Evolutionary conservation across 139 green algal genomes (phyloP).

Genomic region (Yamagishiella unicocca): DNA sequence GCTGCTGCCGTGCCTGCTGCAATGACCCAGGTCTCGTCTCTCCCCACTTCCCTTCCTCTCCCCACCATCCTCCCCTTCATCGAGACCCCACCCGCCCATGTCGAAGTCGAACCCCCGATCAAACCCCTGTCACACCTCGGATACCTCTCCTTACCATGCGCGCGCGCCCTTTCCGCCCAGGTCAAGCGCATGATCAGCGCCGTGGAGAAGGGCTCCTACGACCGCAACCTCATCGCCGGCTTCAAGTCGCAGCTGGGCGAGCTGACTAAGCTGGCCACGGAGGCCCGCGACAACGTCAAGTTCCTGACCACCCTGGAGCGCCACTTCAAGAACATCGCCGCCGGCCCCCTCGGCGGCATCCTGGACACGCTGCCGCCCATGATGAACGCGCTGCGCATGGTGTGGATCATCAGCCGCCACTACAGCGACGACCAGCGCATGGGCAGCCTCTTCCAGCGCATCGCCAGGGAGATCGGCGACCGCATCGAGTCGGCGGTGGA

Average conservation of each 20-base stretch:
- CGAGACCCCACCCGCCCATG: too few relatives aligned
- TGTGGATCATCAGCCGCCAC: constrained; percentile 94
- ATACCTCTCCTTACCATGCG: too few relatives aligned
- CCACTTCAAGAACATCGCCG: constrained; percentile 87
- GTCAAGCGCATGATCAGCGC: constrained; percentile 70
- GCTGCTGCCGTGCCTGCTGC: too few relatives aligned
- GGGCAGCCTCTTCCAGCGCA: constrained; percentile 89
- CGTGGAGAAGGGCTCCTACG: constrained; percentile 73
- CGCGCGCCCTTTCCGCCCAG: constrained; percentile 27
- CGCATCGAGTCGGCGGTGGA: constrained; percentile 78
- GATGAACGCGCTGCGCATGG: constrained; percentile 94
- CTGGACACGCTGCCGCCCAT: constrained; percentile 86
- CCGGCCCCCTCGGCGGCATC: constrained; percentile 73
- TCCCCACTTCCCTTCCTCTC: too few relatives aligned
- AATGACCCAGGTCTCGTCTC: too few relatives aligned
- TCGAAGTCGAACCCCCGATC: too few relatives aligned
- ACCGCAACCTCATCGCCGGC: constrained; percentile 78
- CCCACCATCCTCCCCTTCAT: too few relatives aligned
- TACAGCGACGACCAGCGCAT: constrained; percentile 91
- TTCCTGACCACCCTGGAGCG: constrained; percentile 94
- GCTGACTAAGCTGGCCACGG: constrained; percentile 80
- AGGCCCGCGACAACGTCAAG: constrained; percentile 94
- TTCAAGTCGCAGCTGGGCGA: constrained; percentile 80
- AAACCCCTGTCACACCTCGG: too few relatives aligned
- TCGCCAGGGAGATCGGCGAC: constrained; percentile 81